These are phyloP conservation scores for Cladorrhinum sp. DNA, from an alignment of 2,329 filamentous ascomycete species.

Conservation along the genomic window DNA sequence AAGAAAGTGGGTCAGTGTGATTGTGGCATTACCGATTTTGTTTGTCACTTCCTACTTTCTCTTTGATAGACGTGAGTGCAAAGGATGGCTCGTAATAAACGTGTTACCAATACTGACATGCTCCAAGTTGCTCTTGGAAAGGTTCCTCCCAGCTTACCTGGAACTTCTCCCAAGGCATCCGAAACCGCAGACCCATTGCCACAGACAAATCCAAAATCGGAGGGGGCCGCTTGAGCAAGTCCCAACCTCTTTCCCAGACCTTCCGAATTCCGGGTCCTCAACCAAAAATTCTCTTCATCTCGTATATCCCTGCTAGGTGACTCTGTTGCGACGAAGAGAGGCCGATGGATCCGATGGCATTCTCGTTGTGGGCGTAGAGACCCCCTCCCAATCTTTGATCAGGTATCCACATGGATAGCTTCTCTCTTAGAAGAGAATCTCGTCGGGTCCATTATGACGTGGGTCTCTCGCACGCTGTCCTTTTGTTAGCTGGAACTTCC, in stretches of 20 bases:
- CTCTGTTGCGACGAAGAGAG: not conserved
- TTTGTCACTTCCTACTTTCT: slow-evolving; percentile 54
- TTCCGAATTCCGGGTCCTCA: not conserved
- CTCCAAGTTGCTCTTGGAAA: slow-evolving; percentile 12
- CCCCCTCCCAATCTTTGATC: not conserved
- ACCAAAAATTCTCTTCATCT: not conserved
- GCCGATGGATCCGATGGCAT: not conserved
- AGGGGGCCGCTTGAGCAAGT: not conserved
- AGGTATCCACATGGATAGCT: not conserved
- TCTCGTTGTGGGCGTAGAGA: not conserved
- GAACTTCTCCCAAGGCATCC: not conserved
- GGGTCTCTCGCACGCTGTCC: not conserved
- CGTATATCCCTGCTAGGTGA: not conserved
- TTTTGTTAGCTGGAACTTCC: not conserved
- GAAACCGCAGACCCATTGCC: not conserved
- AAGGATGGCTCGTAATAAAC: not conserved
- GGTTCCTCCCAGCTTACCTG: not conserved
- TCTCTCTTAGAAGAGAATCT: not conserved
- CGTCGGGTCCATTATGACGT: not conserved
- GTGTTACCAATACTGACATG: not conserved
- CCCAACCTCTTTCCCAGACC: not conserved
- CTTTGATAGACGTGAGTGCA: slow-evolving; percentile 47
- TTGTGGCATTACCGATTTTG: slow-evolving; percentile 53
- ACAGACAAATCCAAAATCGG: not conserved
- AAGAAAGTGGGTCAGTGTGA: slow-evolving; percentile 44